A percentile compares a stretch with the other conserved stretches of the same genome.
Conservation (phyloP, 1,284 basidiomycete genomes). For the Neolentinus lepideus region DNA sequence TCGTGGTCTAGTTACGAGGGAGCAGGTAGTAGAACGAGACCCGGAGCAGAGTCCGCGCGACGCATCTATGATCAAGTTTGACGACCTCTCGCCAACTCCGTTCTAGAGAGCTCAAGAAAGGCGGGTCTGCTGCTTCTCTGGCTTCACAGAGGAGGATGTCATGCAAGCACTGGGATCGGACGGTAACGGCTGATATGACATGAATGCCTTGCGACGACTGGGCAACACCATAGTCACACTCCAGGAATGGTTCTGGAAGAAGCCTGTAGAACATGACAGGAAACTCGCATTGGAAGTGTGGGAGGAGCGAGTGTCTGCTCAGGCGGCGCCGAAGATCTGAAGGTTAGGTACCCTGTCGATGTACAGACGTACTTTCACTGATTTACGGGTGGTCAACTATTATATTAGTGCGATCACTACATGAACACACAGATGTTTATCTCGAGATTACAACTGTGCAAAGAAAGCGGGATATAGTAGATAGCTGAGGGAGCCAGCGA, state of each 20-base stretch:
- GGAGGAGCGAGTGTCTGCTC: background rate
- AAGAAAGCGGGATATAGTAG: too few relatives aligned
- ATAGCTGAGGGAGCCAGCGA: too few relatives aligned
- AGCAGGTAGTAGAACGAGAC: constrained; percentile 20
- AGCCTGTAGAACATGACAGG: background rate
- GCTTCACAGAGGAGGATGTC: constrained; percentile 6
- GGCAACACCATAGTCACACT: background rate
- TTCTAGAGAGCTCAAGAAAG: constrained; percentile 8
- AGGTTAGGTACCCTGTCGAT: too few relatives aligned
- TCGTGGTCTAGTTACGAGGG: constrained; percentile 29
- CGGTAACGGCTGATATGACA: background rate
- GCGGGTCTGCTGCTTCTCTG: constrained; percentile 7
- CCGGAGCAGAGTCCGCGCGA: constrained; percentile 28
- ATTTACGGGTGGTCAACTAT: too few relatives aligned
- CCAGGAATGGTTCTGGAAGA: background rate
- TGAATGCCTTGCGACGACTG: background rate
- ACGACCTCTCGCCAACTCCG: constrained; percentile 20
- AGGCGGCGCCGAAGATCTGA: too few relatives aligned
- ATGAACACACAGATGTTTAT: too few relatives aligned
- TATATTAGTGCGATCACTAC: too few relatives aligned
- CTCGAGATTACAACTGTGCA: too few relatives aligned
- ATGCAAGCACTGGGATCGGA: background rate
- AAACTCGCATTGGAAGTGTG: background rate
- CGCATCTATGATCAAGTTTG: constrained; percentile 29
- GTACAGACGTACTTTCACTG: too few relatives aligned